phyloP scores from a whole-genome alignment of 164 flowering plant genomes.

The Kalanchoe fedtschenkoi region DNA sequence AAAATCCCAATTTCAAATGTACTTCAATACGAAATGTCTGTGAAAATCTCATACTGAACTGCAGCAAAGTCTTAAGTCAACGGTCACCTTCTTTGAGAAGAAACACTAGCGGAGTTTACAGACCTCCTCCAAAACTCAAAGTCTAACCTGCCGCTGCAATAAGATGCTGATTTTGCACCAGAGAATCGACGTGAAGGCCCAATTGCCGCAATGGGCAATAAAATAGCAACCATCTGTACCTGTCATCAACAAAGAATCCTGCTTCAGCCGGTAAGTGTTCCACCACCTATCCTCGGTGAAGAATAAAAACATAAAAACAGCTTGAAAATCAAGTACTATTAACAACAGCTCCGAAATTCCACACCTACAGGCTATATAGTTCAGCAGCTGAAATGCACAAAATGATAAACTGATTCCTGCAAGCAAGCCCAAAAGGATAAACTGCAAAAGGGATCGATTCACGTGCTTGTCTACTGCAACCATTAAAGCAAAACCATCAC shows the following conservation, averaged over 20 bases:
- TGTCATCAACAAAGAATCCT: background rate
- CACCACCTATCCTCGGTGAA: no score
- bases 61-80: background rate
- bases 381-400: no score
- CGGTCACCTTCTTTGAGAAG: conserved; percentile 13
- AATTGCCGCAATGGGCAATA: conserved; percentile 15
- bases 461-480: no score
- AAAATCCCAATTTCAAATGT: background rate
- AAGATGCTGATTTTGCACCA: conserved; percentile 8
- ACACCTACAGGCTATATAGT: no score
- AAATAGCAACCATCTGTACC: conserved; percentile 17
- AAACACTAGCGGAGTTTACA: conserved; percentile 11
- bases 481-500: no score
- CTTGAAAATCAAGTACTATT: no score
- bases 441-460: no score
- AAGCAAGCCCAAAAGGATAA: no score
- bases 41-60: background rate
- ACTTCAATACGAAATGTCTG: background rate
- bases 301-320: no score
- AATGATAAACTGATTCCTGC: no score
- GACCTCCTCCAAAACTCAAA: conserved; percentile 13
- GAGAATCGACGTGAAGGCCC: conserved; percentile 9
- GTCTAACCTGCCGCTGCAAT: conserved; percentile 7
- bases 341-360: no score
- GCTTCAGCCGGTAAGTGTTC: background rate